Evolutionary conservation across 129 eudicot genomes (phyloP).

Genomic region (Calendula officinalis): DNA sequence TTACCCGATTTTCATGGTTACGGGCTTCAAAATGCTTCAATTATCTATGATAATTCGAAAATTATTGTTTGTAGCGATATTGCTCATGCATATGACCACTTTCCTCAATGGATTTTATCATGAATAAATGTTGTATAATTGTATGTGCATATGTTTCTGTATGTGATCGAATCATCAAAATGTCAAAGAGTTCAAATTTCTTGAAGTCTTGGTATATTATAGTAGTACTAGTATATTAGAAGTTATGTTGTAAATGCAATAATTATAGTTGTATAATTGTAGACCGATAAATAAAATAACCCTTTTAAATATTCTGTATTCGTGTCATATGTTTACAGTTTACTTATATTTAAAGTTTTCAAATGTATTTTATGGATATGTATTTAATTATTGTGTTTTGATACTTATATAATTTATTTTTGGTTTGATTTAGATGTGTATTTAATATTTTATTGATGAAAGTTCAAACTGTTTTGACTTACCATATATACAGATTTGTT

Average conservation of each 20-base stretch:
- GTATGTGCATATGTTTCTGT: background rate
- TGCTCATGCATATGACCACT: conserved; percentile 25
- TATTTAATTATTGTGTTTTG: too few species aligned
- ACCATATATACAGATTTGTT: too few species aligned
- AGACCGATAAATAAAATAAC: background rate
- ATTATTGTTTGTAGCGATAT: conserved; percentile 63
- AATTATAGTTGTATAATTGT: conserved; percentile 4
- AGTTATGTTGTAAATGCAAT: conserved; percentile 18
- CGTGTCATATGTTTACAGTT: too few species aligned
- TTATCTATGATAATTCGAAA: conserved; percentile 47
- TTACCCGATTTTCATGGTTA: conserved; percentile 70
- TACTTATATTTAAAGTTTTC: too few species aligned
- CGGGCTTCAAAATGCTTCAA: conserved; percentile 54
- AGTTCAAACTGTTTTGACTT: too few species aligned
- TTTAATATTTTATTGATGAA: too few species aligned
- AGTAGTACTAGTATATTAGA: background rate
- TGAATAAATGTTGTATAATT: conserved; percentile 12
- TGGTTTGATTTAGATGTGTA: too few species aligned
- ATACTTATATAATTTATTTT: too few species aligned
- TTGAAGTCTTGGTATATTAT: background rate
- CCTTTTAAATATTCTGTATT: too few species aligned
- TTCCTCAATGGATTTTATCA: conserved; percentile 18
- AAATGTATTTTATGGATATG: too few species aligned
- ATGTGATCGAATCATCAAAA: background rate
- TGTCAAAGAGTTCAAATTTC: conserved; percentile 15